phyloP scores from a whole-genome alignment of 2,329 filamentous ascomycete genomes.

The Pseudogymnoascus sp. region DNA sequence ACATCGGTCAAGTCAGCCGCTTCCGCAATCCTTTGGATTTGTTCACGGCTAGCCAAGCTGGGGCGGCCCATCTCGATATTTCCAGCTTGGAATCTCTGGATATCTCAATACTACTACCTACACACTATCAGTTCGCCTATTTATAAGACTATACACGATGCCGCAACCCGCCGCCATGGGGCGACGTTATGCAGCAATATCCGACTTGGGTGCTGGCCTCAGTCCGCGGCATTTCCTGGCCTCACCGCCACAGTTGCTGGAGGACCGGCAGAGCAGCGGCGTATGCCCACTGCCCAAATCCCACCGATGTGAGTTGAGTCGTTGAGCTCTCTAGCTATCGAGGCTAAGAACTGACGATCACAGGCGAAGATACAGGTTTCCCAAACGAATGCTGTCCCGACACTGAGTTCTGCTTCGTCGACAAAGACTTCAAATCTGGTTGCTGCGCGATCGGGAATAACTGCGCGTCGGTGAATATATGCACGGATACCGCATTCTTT shows the following conservation, averaged over 20 bases:
- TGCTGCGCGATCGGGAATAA: constrained; percentile 37
- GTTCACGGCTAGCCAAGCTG: neutral
- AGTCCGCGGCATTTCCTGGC: constrained; percentile 23
- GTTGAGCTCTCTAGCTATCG: neutral
- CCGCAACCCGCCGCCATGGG: neutral
- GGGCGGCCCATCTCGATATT: neutral
- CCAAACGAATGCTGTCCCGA: constrained; percentile 36
- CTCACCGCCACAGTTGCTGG: constrained; percentile 15
- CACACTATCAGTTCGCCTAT: neutral
- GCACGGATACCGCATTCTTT: neutral
- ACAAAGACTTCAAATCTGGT: constrained; percentile 26
- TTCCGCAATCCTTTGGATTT: neutral
- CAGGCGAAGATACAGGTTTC: constrained; percentile 29
- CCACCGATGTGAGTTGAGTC: constrained; percentile 22
- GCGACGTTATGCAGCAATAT: neutral
- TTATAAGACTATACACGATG: neutral
- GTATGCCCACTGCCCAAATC: constrained; percentile 16
- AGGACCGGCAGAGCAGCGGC: constrained; percentile 14
- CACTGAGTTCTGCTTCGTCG: constrained; percentile 39
- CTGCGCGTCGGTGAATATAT: constrained; percentile 26
- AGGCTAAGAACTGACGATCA: neutral
- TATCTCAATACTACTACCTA: neutral
- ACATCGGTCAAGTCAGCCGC: neutral
- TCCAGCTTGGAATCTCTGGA: neutral
- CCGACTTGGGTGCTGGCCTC: constrained; percentile 15